These are phyloP conservation scores for Aspergillus sp. DNA, from an alignment of 2,329 filamentous ascomycete species.

Conservation along the genomic window DNA sequence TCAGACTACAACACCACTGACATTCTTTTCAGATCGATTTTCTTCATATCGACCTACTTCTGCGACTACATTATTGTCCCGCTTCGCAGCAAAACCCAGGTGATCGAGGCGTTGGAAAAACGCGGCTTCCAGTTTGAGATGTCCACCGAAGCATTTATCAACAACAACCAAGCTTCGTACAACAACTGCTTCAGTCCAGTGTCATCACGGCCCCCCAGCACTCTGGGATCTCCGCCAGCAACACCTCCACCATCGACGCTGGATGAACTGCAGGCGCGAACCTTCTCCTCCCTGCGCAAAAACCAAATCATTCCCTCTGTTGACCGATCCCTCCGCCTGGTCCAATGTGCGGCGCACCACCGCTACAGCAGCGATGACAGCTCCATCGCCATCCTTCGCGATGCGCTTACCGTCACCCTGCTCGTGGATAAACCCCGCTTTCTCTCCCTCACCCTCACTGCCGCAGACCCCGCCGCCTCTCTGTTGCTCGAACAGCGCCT, in stretches of 20 bases:
- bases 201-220: conserved; percentile 26
- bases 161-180: conserved; percentile 49
- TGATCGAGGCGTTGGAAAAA: conserved; percentile 72
- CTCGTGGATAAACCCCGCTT: conserved; percentile 47
- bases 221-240: conserved; percentile 47
- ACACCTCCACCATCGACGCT: conserved; percentile 77
- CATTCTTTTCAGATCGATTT: conserved; percentile 65
- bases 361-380: conserved; percentile 41
- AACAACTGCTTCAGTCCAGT: conserved; percentile 36
- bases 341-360: conserved; percentile 74
- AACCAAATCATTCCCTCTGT: conserved; percentile 72
- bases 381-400: conserved; percentile 39
- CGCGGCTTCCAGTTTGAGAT: conserved; percentile 83
- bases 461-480: conserved; percentile 46
- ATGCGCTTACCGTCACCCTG: conserved; percentile 37
- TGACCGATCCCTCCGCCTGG: conserved; percentile 66
- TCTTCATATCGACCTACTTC: conserved; percentile 98
- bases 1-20: conserved; percentile 1
- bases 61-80: conserved; percentile 95
- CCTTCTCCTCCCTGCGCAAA: conserved; percentile 79
- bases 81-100: conserved; percentile 67
- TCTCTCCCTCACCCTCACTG: conserved; percentile 47
- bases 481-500: conserved; percentile 46
- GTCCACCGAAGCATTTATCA: conserved; percentile 65
- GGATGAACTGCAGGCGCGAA: conserved; percentile 75